A percentile compares a stretch with the other conserved stretches of the same genome.
Conservation (phyloP, 768 basidiomycete genomes). For the Suillus variegatus region DNA sequence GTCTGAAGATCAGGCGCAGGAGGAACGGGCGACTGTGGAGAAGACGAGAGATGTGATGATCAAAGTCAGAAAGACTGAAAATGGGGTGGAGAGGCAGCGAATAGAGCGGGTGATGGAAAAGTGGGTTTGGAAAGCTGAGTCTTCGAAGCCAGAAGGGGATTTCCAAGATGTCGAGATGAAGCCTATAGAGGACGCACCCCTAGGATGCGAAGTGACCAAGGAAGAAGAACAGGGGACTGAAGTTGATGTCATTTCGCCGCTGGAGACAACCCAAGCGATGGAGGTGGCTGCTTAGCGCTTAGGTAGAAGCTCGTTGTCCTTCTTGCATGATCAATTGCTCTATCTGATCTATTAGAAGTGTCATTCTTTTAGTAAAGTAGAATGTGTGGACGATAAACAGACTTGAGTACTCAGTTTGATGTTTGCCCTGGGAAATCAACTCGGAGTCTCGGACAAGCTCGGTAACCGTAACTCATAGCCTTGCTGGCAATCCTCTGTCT, state of each 20-base stretch:
- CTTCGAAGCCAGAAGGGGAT: slow-evolving; percentile 9
- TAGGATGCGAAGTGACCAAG: slow-evolving; percentile 10
- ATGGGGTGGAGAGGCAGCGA: slow-evolving; percentile 68
- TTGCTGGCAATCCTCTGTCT: neutral
- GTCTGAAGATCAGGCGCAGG: slow-evolving; percentile 30
- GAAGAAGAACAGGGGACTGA: slow-evolving; percentile 13
- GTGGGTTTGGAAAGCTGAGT: slow-evolving; percentile 54
- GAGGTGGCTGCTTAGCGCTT: slow-evolving; percentile 18
- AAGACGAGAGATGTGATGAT: slow-evolving; percentile 51
- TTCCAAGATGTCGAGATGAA: slow-evolving; percentile 34
- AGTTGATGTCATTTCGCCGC: neutral
- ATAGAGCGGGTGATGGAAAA: slow-evolving; percentile 68
- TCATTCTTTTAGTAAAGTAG: neutral
- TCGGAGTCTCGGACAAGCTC: neutral
- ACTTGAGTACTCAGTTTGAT: neutral
- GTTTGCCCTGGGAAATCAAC: slow-evolving; percentile 6
- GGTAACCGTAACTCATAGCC: neutral
- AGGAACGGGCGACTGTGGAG: slow-evolving; percentile 40
- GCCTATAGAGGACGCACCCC: slow-evolving; percentile 18
- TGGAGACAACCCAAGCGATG: slow-evolving; percentile 18
- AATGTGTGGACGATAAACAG: neutral
- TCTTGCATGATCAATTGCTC: slow-evolving; percentile 6
- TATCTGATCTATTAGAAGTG: neutral
- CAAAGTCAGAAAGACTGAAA: slow-evolving; percentile 56
- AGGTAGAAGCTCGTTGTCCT: slow-evolving; percentile 12